Base-by-base conservation (phyloP, 2,329 filamentous ascomycete genomes). In the Calonectria multiphialidica region DNA sequence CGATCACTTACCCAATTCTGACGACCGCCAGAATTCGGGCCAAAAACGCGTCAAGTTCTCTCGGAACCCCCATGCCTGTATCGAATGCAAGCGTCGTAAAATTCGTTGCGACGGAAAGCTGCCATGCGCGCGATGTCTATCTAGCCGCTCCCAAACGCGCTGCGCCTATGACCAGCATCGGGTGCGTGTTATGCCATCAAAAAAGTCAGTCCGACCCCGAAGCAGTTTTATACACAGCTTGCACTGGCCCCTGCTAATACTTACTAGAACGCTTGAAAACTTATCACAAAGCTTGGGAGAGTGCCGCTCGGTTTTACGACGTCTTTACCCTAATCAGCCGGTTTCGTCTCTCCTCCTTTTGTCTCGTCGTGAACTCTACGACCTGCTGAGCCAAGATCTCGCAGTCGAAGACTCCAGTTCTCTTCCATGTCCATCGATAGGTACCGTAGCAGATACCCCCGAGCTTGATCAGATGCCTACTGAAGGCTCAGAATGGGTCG, bases 111-210 rank as follows among this genome's bases (percentile, higher is more conserved):
- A 70, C 49, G 67, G 67, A 15, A 70, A 45, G 28, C 59, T 65
- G 37, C 67, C 67, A n/a, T 70, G 67, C 16, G 25, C 21, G 5
- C 45, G 18, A 30, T 70, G 67, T 45, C 59, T 45, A 7, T 70
- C 67, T 10, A 47, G 67, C 5, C 67, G 67, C 13, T 49, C 59
- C n/a, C 59, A 64, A 40, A 47, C 28, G 28, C 67, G 61, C 2
- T 70, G 67, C 35, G 25, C 59, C 59, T 70, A 70, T 23, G 67
- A 70, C 28, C 30, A 70, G 28, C 67, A 63, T 21, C 67, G 67
- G 6, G 25, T 47, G n/a, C 59, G 67, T n/a, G 15, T 70, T 25
- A 35, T 70, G n/a, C 67, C 59, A 8, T 70, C 67, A 7, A 64
- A 23, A 57, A 70, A 59, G 67, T 70, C 16, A 16, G 67, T 70